Conservation (phyloP, 441 rosid genomes). For the Aleurites moluccanus region DNA sequence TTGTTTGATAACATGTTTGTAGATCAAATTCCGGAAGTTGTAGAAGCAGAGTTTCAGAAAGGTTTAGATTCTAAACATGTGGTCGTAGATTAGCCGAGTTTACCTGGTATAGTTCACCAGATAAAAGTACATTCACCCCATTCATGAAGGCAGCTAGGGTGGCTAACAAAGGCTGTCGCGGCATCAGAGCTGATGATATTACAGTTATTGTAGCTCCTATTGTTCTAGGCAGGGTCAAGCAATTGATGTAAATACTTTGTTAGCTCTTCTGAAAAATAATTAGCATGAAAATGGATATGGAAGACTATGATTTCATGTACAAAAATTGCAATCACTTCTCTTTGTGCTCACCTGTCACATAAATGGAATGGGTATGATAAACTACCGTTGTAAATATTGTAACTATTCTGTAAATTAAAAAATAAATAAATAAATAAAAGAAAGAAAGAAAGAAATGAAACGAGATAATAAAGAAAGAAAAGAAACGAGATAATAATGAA, state of each 20-base stretch:
- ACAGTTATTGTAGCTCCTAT: not conserved
- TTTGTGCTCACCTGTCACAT: not conserved
- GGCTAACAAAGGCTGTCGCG: not conserved
- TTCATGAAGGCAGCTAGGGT: slow-evolving; percentile 3
- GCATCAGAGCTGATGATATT: not conserved
- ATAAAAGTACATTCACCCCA: slow-evolving; percentile 33
- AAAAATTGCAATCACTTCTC: not conserved
- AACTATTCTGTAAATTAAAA: not conserved
- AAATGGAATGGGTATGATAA: not conserved
- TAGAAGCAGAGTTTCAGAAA: no score
- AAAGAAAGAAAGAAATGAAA: no score
- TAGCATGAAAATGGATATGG: no score
- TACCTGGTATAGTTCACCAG: slow-evolving; percentile 31
- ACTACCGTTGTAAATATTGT: not conserved
- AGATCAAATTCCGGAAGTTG: slow-evolving; percentile 17
- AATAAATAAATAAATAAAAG: no score
- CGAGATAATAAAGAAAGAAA: not conserved
- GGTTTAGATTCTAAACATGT: no score
- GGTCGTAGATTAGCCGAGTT: slow-evolving; percentile 22
- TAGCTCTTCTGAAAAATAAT: no score
- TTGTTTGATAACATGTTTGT: slow-evolving; percentile 41
- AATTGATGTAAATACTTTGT: not conserved
- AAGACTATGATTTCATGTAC: not conserved
- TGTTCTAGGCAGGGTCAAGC: not conserved
- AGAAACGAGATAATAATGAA: not conserved